Conservation (phyloP, 2,329 filamentous ascomycete species). For the Fusarium phyllophilum region DNA sequence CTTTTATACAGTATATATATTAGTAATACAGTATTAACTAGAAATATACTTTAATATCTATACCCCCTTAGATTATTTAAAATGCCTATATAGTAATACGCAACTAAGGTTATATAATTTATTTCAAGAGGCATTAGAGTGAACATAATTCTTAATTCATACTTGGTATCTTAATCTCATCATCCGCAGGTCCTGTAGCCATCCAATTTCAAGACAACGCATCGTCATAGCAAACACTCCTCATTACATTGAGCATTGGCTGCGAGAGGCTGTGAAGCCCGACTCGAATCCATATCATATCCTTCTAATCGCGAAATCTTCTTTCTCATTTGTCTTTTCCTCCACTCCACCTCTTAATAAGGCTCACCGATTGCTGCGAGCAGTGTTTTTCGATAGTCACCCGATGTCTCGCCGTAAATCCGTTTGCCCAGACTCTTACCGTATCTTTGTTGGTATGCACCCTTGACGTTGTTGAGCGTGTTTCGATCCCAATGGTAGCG, state of each 20-base stretch:
- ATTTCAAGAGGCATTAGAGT: not conserved
- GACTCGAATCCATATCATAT: not conserved
- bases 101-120: not conserved
- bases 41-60: not conserved
- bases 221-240: constrained; percentile 26
- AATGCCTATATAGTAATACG: not conserved
- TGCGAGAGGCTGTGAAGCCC: constrained; percentile 18
- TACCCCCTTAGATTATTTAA: not conserved
- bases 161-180: constrained; percentile 28
- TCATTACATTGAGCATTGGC: constrained; percentile 19
- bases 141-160: not conserved
- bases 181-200: not conserved
- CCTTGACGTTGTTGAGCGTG: constrained; percentile 80
- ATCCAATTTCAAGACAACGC: constrained; percentile 13
- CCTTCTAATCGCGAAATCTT: not conserved
- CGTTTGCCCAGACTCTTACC: constrained; percentile 72
- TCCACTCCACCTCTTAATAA: constrained; percentile 16
- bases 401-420: constrained; percentile 85
- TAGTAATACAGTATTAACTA: not conserved
- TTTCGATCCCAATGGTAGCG: constrained; percentile 84
- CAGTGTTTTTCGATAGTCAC: constrained; percentile 82
- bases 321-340: not conserved
- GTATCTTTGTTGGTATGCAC: constrained; percentile 78
- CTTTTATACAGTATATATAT: not conserved
- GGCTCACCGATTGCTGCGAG: constrained; percentile 71